These are phyloP conservation scores for Marvania coccoides DNA, from an alignment of 139 green algal genomes.

Conservation along the genomic window DNA sequence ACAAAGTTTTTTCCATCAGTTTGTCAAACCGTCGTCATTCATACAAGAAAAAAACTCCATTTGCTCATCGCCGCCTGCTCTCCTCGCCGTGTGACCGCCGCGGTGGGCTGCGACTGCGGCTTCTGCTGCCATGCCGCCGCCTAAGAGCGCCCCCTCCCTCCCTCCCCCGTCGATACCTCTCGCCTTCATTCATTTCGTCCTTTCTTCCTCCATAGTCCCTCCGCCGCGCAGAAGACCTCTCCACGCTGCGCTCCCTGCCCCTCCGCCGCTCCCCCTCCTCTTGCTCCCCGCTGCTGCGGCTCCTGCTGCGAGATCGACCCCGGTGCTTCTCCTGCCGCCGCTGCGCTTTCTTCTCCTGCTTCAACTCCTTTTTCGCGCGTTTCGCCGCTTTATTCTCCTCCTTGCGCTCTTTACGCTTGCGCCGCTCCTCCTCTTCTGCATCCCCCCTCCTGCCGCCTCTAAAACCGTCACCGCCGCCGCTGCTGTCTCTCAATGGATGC, in stretches of 20 bases:
- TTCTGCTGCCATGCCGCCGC: no score
- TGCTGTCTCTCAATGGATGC: not conserved
- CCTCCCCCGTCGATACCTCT: no score
- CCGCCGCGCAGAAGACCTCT: no score
- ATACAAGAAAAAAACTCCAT: no score
- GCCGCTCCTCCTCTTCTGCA: not conserved
- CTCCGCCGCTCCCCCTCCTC: not conserved
- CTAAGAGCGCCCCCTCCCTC: no score
- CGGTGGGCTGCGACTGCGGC: no score
- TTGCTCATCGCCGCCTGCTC: no score
- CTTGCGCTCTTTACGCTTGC: not conserved
- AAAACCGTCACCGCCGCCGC: not conserved
- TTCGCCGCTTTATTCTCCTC: not conserved
- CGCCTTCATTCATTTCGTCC: not conserved
- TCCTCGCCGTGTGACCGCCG: no score
- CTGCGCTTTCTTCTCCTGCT: not conserved
- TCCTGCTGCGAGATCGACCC: not conserved
- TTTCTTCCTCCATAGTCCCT: not conserved
- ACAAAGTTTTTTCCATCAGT: no score
- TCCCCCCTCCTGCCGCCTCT: not conserved
- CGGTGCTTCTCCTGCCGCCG: slow-evolving; percentile 1
- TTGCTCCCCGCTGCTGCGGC: slow-evolving; percentile 14
- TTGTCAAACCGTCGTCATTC: no score
- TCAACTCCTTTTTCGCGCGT: not conserved
- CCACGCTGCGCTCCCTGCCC: no score